Conservation (phyloP, 148 eudicot species). For the Rhododendron vialii region DNA sequence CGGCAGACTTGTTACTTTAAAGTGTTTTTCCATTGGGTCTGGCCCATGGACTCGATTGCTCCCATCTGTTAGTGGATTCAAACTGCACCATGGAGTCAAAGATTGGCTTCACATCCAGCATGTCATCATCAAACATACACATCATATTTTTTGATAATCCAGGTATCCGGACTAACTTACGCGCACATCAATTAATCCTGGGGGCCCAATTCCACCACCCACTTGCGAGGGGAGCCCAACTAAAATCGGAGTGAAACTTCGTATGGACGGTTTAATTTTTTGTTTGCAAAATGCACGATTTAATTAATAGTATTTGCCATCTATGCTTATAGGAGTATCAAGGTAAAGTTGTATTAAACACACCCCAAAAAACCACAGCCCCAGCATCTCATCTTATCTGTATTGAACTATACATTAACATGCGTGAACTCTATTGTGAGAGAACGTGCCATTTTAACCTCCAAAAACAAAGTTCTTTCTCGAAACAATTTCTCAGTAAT, state of each 20-base stretch:
- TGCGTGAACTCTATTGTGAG: too few relatives aligned
- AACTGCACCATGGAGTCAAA: not conserved
- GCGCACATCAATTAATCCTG: too few relatives aligned
- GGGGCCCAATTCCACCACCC: too few relatives aligned
- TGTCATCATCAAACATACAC: not conserved
- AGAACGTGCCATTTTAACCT: not conserved
- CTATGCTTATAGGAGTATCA: not conserved
- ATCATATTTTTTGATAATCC: too few relatives aligned
- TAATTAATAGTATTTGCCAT: too few relatives aligned
- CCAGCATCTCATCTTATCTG: not conserved
- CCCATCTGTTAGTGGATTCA: not conserved
- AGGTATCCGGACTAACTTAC: too few relatives aligned
- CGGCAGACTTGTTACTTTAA: not conserved
- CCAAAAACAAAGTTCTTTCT: too few relatives aligned
- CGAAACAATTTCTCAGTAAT: too few relatives aligned
- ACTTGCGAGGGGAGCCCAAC: too few relatives aligned
- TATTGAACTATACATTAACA: not conserved
- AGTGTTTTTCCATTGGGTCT: not conserved
- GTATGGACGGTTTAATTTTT: too few relatives aligned
- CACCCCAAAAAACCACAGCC: not conserved
- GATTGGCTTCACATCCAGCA: not conserved
- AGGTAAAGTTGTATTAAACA: too few relatives aligned
- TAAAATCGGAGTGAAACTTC: too few relatives aligned
- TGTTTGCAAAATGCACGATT: not conserved
- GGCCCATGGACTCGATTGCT: not conserved